Base-by-base conservation (phyloP, 1,139 yeast species). In the Debaryomyces psychrophilus region DNA sequence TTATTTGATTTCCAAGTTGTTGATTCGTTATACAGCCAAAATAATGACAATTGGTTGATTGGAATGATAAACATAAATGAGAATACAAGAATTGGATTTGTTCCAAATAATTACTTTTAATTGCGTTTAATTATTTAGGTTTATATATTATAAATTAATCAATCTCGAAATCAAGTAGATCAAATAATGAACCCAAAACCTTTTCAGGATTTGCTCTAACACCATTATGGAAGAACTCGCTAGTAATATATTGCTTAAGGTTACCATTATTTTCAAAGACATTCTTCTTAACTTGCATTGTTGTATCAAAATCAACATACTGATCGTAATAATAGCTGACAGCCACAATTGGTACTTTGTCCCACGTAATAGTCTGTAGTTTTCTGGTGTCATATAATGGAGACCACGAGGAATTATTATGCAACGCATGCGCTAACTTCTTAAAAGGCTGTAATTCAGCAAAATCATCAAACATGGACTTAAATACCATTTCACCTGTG, bases 401-500 rank as follows among this genome's bases (percentile, higher is more conserved):
- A 1, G 71, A 57, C 85, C 85, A 81, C 15, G 62, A 50, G 1
- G 58, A 56, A 46, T 72, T 60, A 1, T 50, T 42, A 45, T 81
- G 85, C 31, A 81, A 60, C 5, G 66, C 64, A 15, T 70, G 49
- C 0, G 81, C 81, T 49, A 80, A 62, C 1, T 54, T 55, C 47
- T 71, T 70, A 41, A 81, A 64, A 6, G 64, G 65, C n/a, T 62
- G 51, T 37, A 81, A 64, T 50, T 76, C 79, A 0, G 60, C 54
- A 53, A 69, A 78, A 50, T 79, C 83, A 15, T 75, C 77, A 51
- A 60, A 72, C 77, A 79, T 77, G 11, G 77, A 71, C 47, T 71
- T 68, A 58, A 62, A 78, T 33, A 81, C 81, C 82, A 81, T 79
- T 54, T 81, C 85, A 6, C 85, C 82, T 1, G 83, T 79, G 58